A percentile compares a stretch with the other conserved stretches of the same genome.
Conservation (phyloP, 2,329 filamentous ascomycete genomes). For the Claviceps fusiformis region DNA sequence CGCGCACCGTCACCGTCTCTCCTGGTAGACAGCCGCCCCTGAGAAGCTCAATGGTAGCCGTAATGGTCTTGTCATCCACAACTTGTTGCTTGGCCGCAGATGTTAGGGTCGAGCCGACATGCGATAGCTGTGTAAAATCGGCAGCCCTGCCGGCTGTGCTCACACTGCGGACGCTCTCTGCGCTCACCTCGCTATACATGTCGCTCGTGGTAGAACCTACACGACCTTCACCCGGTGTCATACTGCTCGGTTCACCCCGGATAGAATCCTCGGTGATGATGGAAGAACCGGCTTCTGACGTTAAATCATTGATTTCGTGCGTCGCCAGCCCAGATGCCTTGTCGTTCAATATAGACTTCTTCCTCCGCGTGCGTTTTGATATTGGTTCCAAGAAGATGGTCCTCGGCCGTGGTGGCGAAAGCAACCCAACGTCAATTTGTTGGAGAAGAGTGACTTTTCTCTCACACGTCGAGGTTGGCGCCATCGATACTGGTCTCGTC, state of each 20-base stretch:
- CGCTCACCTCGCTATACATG: conserved; percentile 54
- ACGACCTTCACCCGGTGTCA: conserved; percentile 8
- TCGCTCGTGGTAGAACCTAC: conserved; percentile 29
- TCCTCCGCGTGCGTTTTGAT: conserved; percentile 53
- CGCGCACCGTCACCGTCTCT: conserved; percentile 65
- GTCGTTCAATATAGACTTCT: conserved; percentile 36
- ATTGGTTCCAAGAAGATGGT: conserved; percentile 82
- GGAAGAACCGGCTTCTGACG: conserved; percentile 23
- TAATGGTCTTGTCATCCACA: conserved; percentile 65
- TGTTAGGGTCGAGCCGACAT: conserved; percentile 16
- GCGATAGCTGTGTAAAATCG: conserved; percentile 24
- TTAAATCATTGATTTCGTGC: conserved; percentile 23
- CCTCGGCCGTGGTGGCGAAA: conserved; percentile 61
- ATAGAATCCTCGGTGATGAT: conserved; percentile 25
- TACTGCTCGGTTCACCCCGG: conserved; percentile 24
- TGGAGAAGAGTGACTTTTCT: conserved; percentile 69
- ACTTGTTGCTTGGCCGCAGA: conserved; percentile 25
- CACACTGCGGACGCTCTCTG: conserved; percentile 54
- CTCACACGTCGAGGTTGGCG: conserved; percentile 67
- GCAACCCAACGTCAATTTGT: conserved; percentile 67
- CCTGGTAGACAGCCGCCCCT: conserved; percentile 77
- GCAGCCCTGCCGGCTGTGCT: conserved; percentile 44
- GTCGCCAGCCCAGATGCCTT: conserved; percentile 26
- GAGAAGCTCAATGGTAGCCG: conserved; percentile 68
- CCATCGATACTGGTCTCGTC: conserved; percentile 76